Evolutionary conservation across 1,284 basidiomycete genomes (phyloP), one percentile per base, ranked within the genome.

Genomic region (Cryptococcus deneoformans): DNA sequence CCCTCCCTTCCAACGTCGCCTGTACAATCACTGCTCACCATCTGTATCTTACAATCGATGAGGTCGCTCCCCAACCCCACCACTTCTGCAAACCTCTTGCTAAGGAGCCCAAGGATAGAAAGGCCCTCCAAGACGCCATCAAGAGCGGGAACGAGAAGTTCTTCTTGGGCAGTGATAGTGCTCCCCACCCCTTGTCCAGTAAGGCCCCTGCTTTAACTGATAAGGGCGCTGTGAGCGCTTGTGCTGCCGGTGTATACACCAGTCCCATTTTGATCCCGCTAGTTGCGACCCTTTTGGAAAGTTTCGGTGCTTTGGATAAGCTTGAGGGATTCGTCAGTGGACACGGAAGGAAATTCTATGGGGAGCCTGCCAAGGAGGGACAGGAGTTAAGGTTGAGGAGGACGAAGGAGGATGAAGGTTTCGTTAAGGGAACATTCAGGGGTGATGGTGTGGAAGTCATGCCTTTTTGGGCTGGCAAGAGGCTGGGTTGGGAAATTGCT

Each of bases 1-100:
- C 84, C 46, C 87, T 93, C 36, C 91, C 91, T 0, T 80, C 83
- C 46, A 97, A 92, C 40, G 95, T 99, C 35, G 95, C 86, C 10
- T 99, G 96, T 78, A 92, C 90, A 6, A 98, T 99, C 78, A 99
- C 96, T 2, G 89, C 94, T 0, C 96, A 99, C 79, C 96, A 99
- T 75, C 85, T 99, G 42, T 87, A 86, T 43, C 83, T 99, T 56
- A 95, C 90, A 1, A 92, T 99, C 7, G 96, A 99, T 77, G 90
- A 96, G 70, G 98, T 95, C 87, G 94, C 94, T 1, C 92, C 94
- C 6, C 93, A 98, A 77, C 86, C 91, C 0, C 91, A 91, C 83
- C 86, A 97, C 75, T 99, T 90, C 77, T 99, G 96, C 83, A 99
- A 99, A 79, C 96, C 96, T 0, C 90, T 99, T 24, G 95, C 96